A percentile compares a stretch with the other conserved stretches of the same genome.
These are phyloP conservation scores for Cladosporium sp. DNA, from an alignment of 2,329 filamentous ascomycete genomes.

Conservation along the genomic window DNA sequence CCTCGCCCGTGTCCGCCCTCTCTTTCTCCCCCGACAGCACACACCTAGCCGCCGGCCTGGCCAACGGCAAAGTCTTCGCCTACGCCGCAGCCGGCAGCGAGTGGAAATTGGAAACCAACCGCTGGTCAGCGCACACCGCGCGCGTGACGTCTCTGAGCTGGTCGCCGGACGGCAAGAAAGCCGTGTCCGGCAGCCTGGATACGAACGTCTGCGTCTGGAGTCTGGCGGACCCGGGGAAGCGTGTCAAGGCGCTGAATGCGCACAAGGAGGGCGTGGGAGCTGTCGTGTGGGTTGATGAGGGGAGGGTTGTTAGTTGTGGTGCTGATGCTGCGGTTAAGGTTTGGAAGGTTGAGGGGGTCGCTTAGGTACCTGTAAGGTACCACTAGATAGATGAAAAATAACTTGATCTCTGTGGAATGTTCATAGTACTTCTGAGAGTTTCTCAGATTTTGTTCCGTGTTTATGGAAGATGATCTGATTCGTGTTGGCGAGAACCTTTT, in stretches of 20 bases:
- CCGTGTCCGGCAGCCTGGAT: conserved; percentile 81
- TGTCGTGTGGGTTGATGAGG: conserved; percentile 69
- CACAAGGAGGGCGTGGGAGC: conserved; percentile 96
- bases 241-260: conserved; percentile 79
- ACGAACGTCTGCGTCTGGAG: conserved; percentile 95
- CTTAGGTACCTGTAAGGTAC: no score
- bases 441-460: no score
- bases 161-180: conserved; percentile 72
- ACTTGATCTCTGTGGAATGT: no score
- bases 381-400: neutral
- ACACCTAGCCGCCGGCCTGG: conserved; percentile 76
- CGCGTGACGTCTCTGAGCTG: conserved; percentile 68
- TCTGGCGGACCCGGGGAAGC: conserved; percentile 72
- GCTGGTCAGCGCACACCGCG: conserved; percentile 69
- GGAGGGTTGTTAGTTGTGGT: conserved; percentile 71
- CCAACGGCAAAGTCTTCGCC: conserved; percentile 81
- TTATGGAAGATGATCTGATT: no score
- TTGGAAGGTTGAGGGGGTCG: conserved; percentile 58
- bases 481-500: no score
- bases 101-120: conserved; percentile 73
- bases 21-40: conserved; percentile 76
- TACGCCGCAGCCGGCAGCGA: conserved; percentile 53
- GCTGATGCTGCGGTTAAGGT: conserved; percentile 89
- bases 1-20: conserved; percentile 71
- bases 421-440: no score